phyloP scores from a whole-genome alignment of 2,329 filamentous ascomycete genomes.

The Talaromyces rugulosus region DNA sequence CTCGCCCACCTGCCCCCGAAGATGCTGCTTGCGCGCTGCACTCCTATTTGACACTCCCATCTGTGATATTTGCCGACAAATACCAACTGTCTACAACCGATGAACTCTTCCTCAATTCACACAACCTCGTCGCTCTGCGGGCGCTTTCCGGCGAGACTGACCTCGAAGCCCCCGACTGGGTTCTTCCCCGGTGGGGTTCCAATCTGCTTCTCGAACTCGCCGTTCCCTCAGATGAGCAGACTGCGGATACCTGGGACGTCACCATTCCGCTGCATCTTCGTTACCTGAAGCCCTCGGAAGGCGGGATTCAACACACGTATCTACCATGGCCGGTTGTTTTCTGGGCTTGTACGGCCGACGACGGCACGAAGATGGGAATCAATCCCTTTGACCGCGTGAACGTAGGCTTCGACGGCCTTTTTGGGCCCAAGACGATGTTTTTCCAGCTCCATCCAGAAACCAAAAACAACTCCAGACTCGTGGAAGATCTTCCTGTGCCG shows the following conservation, averaged over 20 bases:
- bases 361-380: conserved; percentile 59
- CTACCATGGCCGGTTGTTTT: conserved; percentile 81
- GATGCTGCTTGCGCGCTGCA: conserved; percentile 67
- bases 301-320: conserved; percentile 53
- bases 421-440: conserved; percentile 72
- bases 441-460: conserved; percentile 60
- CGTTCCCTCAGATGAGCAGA: conserved; percentile 38
- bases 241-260: conserved; percentile 26
- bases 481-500: conserved; percentile 59
- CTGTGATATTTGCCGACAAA: conserved; percentile 75
- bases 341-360: conserved; percentile 72
- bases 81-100: conserved; percentile 65
- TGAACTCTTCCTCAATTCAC: conserved; percentile 70
- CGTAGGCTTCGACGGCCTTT: conserved; percentile 80
- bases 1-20: conserved; percentile 43
- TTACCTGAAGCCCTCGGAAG: conserved; percentile 63
- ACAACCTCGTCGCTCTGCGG: conserved; percentile 67
- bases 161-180: conserved; percentile 85
- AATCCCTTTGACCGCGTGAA: conserved; percentile 85
- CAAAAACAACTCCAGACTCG: conserved; percentile 32
- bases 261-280: conserved; percentile 77
- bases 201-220: conserved; percentile 70
- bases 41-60: conserved; percentile 78
- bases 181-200: conserved; percentile 72
- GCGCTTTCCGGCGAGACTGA: conserved; percentile 74